Evolutionary conservation across 108 stramenopile genomes (phyloP).

Genomic region (Cylindrotheca fusiformis): DNA sequence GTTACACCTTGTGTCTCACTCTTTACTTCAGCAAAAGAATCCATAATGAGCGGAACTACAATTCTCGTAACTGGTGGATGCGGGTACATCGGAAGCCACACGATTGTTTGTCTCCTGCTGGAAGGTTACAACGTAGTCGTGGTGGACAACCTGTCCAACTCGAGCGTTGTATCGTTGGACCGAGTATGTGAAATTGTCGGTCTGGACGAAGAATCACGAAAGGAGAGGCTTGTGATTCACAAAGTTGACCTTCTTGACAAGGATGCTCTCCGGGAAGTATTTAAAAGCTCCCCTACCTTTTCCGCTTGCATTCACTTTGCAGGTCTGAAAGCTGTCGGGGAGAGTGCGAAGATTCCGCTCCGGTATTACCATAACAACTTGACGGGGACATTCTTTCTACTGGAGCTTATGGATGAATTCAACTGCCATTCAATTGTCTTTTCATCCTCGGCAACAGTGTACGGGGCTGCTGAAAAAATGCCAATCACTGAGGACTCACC

Average conservation of each 20-base stretch:
- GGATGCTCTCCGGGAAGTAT: constrained; percentile 60
- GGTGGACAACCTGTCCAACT: constrained; percentile 83
- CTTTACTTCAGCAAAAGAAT: too few relatives aligned
- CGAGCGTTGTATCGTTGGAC: constrained; percentile 58
- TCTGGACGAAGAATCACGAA: constrained; percentile 39
- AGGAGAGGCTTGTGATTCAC: constrained; percentile 62
- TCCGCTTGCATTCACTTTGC: constrained; percentile 97
- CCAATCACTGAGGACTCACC: constrained; percentile 88
- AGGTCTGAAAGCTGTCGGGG: constrained; percentile 97
- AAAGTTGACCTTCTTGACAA: constrained; percentile 77
- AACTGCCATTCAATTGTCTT: constrained; percentile 89
- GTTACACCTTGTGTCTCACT: too few relatives aligned
- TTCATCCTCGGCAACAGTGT: constrained; percentile 96
- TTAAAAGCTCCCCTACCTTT: constrained; percentile 73
- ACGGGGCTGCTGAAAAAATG: constrained; percentile 87
- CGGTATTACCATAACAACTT: constrained; percentile 95
- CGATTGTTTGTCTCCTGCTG: constrained; percentile 86
- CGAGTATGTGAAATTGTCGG: constrained; percentile 69
- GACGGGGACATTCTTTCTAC: constrained; percentile 74
- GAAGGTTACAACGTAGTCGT: constrained; percentile 85
- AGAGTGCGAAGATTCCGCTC: constrained; percentile 88
- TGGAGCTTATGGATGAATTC: constrained; percentile 90
- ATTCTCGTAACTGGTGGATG: constrained; percentile 96
- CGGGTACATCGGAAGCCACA: constrained; percentile 99
- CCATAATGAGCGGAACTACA: constrained; percentile 1